These are phyloP conservation scores for Lantana camara DNA, from an alignment of 257 asterid species.

Conservation along the genomic window DNA sequence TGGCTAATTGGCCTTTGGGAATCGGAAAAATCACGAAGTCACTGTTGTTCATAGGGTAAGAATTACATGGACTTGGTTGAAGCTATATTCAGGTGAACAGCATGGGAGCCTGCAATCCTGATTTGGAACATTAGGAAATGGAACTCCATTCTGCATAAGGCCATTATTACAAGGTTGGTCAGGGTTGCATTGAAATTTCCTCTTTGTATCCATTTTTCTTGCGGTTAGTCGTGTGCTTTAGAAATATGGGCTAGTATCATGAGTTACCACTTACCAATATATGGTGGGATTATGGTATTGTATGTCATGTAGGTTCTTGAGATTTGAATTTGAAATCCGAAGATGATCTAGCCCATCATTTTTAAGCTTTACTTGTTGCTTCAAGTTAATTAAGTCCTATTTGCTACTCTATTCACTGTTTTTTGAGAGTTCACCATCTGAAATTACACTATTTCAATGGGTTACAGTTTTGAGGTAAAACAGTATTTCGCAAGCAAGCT, in stretches of 20 bases:
- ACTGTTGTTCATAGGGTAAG: slow-evolving; percentile 20
- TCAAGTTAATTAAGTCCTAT: no score
- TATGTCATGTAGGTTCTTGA: no score
- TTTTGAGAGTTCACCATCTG: background rate
- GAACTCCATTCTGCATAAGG: slow-evolving; percentile 14
- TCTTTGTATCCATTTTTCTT: slow-evolving; percentile 6
- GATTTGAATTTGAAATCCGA: no score
- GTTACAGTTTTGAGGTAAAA: background rate
- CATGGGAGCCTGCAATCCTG: slow-evolving; percentile 14
- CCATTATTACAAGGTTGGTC: slow-evolving; percentile 16
- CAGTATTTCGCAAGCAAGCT: no score
- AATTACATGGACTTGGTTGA: slow-evolving; percentile 26
- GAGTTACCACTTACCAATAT: no score
- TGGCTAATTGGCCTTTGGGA: background rate
- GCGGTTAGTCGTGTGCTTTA: no score
- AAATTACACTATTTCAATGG: background rate
- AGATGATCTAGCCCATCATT: no score
- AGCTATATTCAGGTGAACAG: slow-evolving; percentile 37
- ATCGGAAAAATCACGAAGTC: slow-evolving; percentile 2
- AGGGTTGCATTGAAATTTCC: slow-evolving; percentile 25
- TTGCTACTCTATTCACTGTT: no score
- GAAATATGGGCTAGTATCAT: no score
- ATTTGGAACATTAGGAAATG: slow-evolving; percentile 22
- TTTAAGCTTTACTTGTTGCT: no score
- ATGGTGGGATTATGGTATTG: no score